phyloP scores from a whole-genome alignment of 768 basidiomycete genomes.

The Trametes cinnabarina region DNA sequence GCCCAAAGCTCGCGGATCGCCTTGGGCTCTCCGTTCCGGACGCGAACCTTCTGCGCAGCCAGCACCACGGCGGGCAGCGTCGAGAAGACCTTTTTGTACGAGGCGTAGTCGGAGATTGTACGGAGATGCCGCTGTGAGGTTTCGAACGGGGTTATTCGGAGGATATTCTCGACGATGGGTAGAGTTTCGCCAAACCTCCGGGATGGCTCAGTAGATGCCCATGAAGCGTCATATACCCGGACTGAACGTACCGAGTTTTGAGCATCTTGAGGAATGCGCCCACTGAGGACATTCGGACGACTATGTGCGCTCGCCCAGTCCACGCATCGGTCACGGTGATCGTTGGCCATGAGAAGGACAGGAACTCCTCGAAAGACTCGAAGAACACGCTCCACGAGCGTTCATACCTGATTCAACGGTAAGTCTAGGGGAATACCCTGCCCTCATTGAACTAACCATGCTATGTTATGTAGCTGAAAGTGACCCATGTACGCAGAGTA shows the following conservation, averaged over 20 bases:
- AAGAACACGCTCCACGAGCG: constrained; percentile 79
- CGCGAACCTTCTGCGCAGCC: constrained; percentile 60
- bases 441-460: constrained; percentile 47
- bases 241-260: constrained; percentile 59
- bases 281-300: constrained; percentile 70
- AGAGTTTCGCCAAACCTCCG: constrained; percentile 73
- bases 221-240: neutral
- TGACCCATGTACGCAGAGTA: constrained; percentile 80
- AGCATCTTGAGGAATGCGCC: constrained; percentile 83
- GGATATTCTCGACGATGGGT: constrained; percentile 69
- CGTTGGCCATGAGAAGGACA: constrained; percentile 80
- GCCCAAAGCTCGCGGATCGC: constrained; percentile 69
- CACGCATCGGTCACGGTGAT: constrained; percentile 71
- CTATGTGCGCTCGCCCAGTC: constrained; percentile 75
- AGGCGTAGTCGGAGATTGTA: constrained; percentile 61
- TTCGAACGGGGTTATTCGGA: constrained; percentile 68
- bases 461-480: constrained; percentile 67
- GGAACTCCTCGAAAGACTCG: constrained; percentile 74
- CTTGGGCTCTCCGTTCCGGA: constrained; percentile 63
- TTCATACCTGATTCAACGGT: constrained; percentile 58
- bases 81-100: constrained; percentile 68
- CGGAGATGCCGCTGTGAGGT: constrained; percentile 65
- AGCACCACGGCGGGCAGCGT: constrained; percentile 70
- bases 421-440: neutral
- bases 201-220: neutral